Conservation (phyloP, 2,329 filamentous ascomycete species). For the Talaromyces sp. region DNA sequence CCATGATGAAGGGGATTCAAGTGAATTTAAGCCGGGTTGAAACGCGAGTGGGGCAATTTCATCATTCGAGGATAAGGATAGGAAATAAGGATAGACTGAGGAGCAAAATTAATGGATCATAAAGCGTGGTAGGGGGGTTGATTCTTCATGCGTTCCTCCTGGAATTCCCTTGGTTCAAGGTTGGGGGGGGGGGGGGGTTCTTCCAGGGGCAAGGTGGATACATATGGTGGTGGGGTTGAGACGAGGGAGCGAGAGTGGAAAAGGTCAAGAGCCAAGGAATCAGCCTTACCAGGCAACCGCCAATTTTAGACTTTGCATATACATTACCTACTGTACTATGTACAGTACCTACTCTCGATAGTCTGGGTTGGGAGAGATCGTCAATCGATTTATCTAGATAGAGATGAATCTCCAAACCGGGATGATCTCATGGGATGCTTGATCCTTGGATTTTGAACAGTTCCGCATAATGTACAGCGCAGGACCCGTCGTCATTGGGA, state of each 20-base stretch:
- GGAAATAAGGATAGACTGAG: background rate
- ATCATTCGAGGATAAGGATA: constrained; percentile 8
- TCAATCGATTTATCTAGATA: too few relatives aligned
- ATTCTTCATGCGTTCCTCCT: background rate
- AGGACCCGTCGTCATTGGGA: too few relatives aligned
- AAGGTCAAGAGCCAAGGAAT: constrained; percentile 19
- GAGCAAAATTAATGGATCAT: background rate
- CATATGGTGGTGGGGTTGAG: too few relatives aligned
- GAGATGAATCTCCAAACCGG: too few relatives aligned
- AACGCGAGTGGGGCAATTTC: background rate
- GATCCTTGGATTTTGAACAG: background rate
- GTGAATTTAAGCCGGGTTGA: constrained; percentile 2
- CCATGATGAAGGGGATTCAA: constrained; percentile 6
- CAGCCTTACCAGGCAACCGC: constrained; percentile 26
- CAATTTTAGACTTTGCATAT: background rate
- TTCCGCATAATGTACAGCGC: too few relatives aligned
- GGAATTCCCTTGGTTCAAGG: too few relatives aligned
- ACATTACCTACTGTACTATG: background rate
- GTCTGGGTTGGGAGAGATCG: too few relatives aligned
- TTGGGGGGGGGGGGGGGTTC: too few relatives aligned
- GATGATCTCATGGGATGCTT: background rate
- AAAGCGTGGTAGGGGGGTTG: background rate
- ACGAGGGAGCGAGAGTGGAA: background rate
- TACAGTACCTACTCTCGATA: background rate
- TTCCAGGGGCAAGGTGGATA: background rate